These are phyloP conservation scores for Akanthomyces uredinophilus DNA, from an alignment of 2,329 filamentous ascomycete genomes.

Conservation along the genomic window DNA sequence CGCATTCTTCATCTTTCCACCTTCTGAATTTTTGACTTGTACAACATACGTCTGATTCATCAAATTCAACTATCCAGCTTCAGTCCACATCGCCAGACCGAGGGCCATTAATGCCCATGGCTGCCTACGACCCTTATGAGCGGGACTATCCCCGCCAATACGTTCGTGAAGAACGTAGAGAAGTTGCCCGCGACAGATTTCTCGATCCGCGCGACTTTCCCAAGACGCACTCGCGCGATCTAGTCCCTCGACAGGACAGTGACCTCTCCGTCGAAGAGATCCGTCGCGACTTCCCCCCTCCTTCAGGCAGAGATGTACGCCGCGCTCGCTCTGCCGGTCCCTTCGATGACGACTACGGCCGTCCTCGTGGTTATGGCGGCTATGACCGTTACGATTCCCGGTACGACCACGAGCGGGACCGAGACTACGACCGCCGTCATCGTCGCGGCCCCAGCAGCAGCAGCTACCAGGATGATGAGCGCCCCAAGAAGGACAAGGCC, in stretches of 20 bases:
- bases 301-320: constrained; percentile 46
- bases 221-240: constrained; percentile 43
- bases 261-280: constrained; percentile 76
- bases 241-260: constrained; percentile 64
- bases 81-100: not conserved
- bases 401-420: constrained; percentile 25
- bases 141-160: constrained; percentile 46
- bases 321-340: constrained; percentile 61
- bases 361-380: constrained; percentile 44
- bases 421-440: constrained; percentile 40
- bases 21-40: constrained; percentile 4
- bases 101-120: constrained; percentile 24
- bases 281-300: constrained; percentile 76
- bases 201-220: constrained; percentile 48
- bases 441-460: constrained; percentile 42
- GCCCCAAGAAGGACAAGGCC: constrained; percentile 42
- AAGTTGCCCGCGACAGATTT: constrained; percentile 49
- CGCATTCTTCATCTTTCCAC: constrained; percentile 1
- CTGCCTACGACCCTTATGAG: constrained; percentile 52
- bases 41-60: not conserved
- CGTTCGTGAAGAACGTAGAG: constrained; percentile 49
- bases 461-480: constrained; percentile 56
- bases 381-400: constrained; percentile 33
- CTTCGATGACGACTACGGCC: constrained; percentile 50
- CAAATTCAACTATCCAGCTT: constrained; percentile 27